Evolutionary conservation across 129 eudicot species (phyloP), one percentile per base, ranked within the genome.

Genomic region (Heracleum sosnowskyi): DNA sequence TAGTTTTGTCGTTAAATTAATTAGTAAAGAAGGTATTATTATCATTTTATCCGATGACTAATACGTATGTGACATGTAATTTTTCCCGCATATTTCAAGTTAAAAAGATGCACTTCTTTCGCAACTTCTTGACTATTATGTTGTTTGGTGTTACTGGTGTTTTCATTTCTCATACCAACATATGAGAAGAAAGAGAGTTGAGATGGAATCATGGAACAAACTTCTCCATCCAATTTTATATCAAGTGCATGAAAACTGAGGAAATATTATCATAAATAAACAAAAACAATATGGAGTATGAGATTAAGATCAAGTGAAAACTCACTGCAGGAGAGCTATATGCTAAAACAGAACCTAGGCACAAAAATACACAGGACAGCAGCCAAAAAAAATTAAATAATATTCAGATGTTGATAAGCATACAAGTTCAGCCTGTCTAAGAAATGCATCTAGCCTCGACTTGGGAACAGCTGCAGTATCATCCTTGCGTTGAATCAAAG

Each of bases 401-500:
- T 9, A n/a, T 57, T n/a, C 1, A 57, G 33, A 41, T 13, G 29
- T 34, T 33, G 28, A 41, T 60, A 60, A 29, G 60, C 89, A 78
- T 86, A 94, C 98, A 72, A 97, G 98, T 82, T 90, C 91, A 80
- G 98, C 90, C 75, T 91, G 97, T 79, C 78, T 84, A 77, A 91
- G 97, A 75, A 94, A 94, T 42, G 97, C 90, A 69, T 94, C 98
- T 35, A 94, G 87, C 86, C 98, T 90, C 37, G 98, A 90, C 86
- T 87, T 94, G 69, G 91, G 91, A 77, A 91, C 97, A 34, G 96
- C 94, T 76, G 93, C 88, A 28, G 97, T 94, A 78, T 94, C 98
- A 87, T 94, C 98, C 85, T 94, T 91, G 31, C 97, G 93, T 89
- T 94, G 98, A 84, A 94, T 88, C 80, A 94, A 85, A 49, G 92